Percentiles rank a stretch among this genome's conserved stretches.
These are phyloP conservation scores for Xylaria sp. DNA, from an alignment of 495 filamentous ascomycete species.

Conservation along the genomic window DNA sequence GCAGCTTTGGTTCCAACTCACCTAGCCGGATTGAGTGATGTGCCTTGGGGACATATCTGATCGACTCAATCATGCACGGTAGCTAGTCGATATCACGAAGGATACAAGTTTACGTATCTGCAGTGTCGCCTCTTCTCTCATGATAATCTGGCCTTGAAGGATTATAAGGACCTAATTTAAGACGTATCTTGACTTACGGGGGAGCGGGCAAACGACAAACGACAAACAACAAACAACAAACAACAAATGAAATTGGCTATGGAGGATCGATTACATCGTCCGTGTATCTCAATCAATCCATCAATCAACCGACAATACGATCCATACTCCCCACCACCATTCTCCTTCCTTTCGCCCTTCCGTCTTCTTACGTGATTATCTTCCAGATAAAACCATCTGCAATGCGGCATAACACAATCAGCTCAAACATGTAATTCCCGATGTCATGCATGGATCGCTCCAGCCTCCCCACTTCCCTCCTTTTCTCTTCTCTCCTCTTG, in stretches of 20 bases:
- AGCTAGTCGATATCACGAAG: neutral
- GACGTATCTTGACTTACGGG: neutral
- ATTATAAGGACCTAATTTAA: too few relatives aligned
- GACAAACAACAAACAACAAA: too few relatives aligned
- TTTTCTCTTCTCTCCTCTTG: neutral
- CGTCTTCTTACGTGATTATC: neutral
- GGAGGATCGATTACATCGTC: slow-evolving; percentile 9
- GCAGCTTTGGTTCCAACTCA: neutral
- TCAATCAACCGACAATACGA: neutral
- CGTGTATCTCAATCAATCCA: neutral
- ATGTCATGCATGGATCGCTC: neutral
- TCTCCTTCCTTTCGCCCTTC: neutral
- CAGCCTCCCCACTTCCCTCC: neutral
- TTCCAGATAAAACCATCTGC: neutral
- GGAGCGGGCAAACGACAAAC: neutral
- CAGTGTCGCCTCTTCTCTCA: neutral
- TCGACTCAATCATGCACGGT: neutral
- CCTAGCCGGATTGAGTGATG: neutral
- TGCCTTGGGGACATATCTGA: neutral
- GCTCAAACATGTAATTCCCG: neutral
- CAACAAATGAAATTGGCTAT: slow-evolving; percentile 9
- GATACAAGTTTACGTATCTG: neutral
- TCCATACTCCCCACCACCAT: neutral
- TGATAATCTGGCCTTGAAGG: too few relatives aligned
- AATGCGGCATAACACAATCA: neutral